Evolutionary conservation across 1,284 basidiomycete genomes (phyloP), one percentile per base, ranked within the genome.

Genomic region (Neonothopanus nambi): DNA sequence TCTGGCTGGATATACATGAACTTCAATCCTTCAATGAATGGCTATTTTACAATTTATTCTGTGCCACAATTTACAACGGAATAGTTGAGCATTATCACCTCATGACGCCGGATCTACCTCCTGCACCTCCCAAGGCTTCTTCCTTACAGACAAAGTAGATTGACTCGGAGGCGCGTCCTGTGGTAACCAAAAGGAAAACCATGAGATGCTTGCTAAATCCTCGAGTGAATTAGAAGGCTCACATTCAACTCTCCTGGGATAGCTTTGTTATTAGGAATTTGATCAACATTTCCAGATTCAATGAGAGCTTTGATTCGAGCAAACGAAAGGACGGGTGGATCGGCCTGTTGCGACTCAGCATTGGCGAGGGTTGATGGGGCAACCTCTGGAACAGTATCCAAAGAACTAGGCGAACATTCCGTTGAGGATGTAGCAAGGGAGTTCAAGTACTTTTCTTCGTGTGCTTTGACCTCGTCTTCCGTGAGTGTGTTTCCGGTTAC

Each of bases 211-310:
- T 23, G n/a, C n/a, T 23, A 55, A 50, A 15, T n/a, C 37, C 18
- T 39, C n/a, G n/a, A n/a, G 46, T 15, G 39, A 37, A 43, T 28
- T 40, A n/a, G 41, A 37, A 48, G 38, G 43, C 81, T 51, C 63
- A 89, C 88, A 67, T 84, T 86, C 30, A 90, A 61, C 2, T 67
- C 70, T 30, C 84, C 75, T 0, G 85, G 81, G 46, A 91, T 88
- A 40, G 74, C 55, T 56, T 84, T 86, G 64, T 90, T 91, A 61
- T 91, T 88, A 1, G 89, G 89, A 28, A 91, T 89, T 63, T 84
- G 70, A 60, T 88, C 85, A 2, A 81, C 79, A 58, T 77, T 81
- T 23, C 87, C 87, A 30, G 84, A 74, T 61, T 88, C 81, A 55
- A 91, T 87, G 52, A 91, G 72, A 39, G 75, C 75, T 60, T 87